Evolutionary conservation across 2,329 filamentous ascomycete genomes (phyloP).

Genomic region (Diplodia mutila): DNA sequence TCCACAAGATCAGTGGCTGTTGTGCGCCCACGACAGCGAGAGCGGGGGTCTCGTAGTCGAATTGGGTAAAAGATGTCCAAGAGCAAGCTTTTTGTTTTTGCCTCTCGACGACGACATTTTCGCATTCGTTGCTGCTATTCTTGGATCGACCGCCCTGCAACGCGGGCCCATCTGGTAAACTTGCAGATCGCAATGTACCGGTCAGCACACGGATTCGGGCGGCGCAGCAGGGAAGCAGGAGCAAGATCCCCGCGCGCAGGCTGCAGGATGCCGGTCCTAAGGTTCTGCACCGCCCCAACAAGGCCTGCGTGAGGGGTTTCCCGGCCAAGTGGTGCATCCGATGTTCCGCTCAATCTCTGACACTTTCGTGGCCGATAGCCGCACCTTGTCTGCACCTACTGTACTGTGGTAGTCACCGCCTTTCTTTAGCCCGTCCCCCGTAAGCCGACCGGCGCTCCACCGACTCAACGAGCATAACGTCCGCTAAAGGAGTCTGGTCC

Average conservation of each 20-base stretch:
- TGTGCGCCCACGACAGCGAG: neutral
- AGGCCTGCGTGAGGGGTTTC: neutral
- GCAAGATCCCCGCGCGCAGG: neutral
- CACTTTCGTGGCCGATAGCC: neutral
- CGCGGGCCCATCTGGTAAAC: neutral
- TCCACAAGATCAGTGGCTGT: neutral
- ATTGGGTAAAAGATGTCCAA: too few species aligned
- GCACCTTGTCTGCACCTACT: constrained; percentile 17
- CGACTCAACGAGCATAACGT: neutral
- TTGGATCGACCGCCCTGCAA: neutral
- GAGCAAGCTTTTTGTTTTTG: neutral
- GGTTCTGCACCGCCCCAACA: constrained; percentile 9
- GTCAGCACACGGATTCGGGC: neutral
- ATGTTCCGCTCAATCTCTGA: constrained; percentile 6
- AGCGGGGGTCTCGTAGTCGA: too few species aligned
- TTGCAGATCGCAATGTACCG: constrained; percentile 11
- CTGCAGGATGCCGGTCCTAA: neutral
- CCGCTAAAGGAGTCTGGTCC: neutral
- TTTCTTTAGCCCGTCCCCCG: neutral
- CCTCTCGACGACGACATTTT: neutral
- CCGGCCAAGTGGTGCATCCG: constrained; percentile 5
- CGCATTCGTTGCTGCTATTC: neutral
- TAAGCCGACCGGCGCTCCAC: neutral
- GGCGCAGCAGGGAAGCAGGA: constrained; percentile 6
- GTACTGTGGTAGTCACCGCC: neutral